Conservation (phyloP, 331 rosid genomes). For the Phaseolus coccineus region DNA sequence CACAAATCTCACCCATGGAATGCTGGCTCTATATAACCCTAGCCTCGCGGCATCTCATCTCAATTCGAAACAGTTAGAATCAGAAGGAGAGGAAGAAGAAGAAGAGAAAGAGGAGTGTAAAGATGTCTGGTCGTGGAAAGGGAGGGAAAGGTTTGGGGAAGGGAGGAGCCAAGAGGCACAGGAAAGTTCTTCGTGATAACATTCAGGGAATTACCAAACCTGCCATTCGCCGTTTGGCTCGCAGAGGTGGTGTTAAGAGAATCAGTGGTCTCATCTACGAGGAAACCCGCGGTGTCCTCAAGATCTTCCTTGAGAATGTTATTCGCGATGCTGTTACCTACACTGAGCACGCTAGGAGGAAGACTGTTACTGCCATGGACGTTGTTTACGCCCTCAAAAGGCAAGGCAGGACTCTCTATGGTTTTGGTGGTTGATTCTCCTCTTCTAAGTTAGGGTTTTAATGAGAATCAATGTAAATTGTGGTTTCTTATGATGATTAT, state of each 20-base stretch:
- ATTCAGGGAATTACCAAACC: conserved; percentile 52
- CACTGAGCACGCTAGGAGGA: conserved; percentile 49
- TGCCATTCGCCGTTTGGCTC: conserved; percentile 51
- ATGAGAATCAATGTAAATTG: neutral
- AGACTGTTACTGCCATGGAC: conserved; percentile 54
- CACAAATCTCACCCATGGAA: conserved; percentile 21
- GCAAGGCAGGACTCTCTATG: conserved; percentile 39
- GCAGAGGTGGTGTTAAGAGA: conserved; percentile 51
- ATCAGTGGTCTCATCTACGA: conserved; percentile 53
- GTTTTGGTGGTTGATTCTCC: conserved; percentile 21
- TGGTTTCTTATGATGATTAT: neutral
- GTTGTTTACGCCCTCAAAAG: conserved; percentile 51
- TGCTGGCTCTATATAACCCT: conserved; percentile 14
- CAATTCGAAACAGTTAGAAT: neutral
- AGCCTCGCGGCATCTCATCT: neutral
- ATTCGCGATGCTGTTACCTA: neutral
- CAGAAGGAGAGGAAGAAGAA: too few relatives aligned
- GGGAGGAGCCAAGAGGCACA: conserved; percentile 52
- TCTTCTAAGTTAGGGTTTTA: neutral
- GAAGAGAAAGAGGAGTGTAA: neutral
- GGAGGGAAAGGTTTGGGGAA: conserved; percentile 52
- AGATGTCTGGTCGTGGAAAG: conserved; percentile 46
- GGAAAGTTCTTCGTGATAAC: conserved; percentile 45
- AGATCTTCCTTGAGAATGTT: neutral
- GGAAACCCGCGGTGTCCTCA: neutral